Evolutionary conservation across 306 rosid genomes (phyloP).

Genomic region (Vigna hirtella): DNA sequence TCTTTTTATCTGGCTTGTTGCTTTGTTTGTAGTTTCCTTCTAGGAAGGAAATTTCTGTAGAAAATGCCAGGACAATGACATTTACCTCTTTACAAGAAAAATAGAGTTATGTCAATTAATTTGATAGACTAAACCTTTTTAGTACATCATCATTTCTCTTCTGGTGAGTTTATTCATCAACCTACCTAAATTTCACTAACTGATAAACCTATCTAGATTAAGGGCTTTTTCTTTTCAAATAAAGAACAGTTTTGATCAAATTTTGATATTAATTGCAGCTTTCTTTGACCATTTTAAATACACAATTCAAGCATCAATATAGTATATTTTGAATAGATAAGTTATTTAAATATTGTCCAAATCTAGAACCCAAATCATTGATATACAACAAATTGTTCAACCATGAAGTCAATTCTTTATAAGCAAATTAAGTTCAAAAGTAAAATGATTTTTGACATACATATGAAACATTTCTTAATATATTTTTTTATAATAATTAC

Average conservation of each 20-base stretch:
- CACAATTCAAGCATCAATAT: neutral
- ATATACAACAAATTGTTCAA: neutral
- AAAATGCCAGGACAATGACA: slow-evolving; percentile 24
- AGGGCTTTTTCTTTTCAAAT: neutral
- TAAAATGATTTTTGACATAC: neutral
- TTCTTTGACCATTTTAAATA: neutral
- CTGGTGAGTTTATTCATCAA: neutral
- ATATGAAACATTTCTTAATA: too few species aligned
- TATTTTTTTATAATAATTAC: too few species aligned
- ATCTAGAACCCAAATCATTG: neutral
- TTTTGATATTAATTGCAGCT: neutral
- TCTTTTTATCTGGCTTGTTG: slow-evolving; percentile 20
- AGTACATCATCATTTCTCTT: slow-evolving; percentile 9
- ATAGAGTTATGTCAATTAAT: neutral
- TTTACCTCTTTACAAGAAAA: neutral
- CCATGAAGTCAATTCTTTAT: neutral
- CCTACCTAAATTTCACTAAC: slow-evolving; percentile 14
- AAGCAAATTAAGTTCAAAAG: too few species aligned
- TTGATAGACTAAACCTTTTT: neutral
- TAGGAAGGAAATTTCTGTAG: slow-evolving; percentile 32
- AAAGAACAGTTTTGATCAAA: neutral
- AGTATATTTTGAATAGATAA: neutral
- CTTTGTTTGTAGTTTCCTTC: slow-evolving; percentile 24
- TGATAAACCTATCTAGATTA: neutral
- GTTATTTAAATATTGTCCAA: neutral